Percentiles rank a stretch among this genome's conserved stretches.
Conservation (phyloP, 2,329 filamentous ascomycete genomes). For the Colletotrichum godetiae region DNA sequence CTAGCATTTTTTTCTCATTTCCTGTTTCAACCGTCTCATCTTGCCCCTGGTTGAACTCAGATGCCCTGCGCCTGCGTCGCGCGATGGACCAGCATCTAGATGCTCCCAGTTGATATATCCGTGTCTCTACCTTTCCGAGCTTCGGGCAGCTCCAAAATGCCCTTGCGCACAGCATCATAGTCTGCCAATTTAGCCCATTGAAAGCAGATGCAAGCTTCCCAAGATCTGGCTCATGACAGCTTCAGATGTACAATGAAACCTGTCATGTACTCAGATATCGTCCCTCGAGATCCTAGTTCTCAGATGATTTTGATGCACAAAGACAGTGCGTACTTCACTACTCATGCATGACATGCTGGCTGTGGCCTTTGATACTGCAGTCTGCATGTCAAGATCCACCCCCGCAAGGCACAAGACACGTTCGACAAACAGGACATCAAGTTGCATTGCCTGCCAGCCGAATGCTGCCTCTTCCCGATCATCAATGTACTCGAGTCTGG, state of each 20-base stretch:
- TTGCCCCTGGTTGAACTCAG: neutral
- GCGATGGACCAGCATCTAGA: neutral
- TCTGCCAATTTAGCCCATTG: neutral
- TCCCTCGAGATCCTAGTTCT: neutral
- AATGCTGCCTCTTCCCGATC: neutral
- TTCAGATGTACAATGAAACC: neutral
- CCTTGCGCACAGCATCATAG: neutral
- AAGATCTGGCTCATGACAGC: neutral
- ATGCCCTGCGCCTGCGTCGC: neutral
- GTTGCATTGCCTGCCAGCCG: neutral
- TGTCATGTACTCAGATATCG: neutral
- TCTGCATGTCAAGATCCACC: neutral
- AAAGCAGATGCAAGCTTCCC: neutral
- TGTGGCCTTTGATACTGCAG: neutral
- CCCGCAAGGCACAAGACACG: neutral
- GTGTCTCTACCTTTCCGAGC: neutral
- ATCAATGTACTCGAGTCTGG: neutral
- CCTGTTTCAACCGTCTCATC: neutral
- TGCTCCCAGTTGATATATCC: neutral
- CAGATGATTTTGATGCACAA: neutral
- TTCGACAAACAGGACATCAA: neutral
- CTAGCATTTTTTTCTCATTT: neutral
- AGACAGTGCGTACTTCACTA: neutral
- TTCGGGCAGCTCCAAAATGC: neutral
- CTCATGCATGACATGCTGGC: no score